Conservation (phyloP, 768 basidiomycete species). For the Leucocoprinus birnbaumii region DNA sequence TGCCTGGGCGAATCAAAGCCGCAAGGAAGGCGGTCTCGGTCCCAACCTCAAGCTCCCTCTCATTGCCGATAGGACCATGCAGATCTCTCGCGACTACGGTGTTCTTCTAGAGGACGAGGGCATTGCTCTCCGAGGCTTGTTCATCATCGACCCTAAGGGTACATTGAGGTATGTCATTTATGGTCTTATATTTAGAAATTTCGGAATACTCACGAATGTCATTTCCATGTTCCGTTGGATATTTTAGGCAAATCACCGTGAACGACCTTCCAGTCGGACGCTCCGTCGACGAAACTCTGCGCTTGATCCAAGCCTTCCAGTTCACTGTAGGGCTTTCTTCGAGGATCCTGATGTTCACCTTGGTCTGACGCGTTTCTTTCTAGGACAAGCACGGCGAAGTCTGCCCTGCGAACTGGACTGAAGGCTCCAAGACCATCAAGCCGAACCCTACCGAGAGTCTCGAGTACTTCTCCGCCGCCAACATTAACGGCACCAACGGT, state of each 20-base stretch:
- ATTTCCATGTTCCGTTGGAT: not conserved
- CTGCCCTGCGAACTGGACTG: slow-evolving; percentile 89
- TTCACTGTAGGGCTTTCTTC: slow-evolving; percentile 53
- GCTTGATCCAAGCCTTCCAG: slow-evolving; percentile 92
- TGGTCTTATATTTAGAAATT: slow-evolving; percentile 2
- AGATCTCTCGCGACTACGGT: slow-evolving; percentile 81
- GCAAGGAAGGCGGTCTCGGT: slow-evolving; percentile 87
- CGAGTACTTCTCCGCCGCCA: slow-evolving; percentile 62
- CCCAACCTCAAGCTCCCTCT: slow-evolving; percentile 85
- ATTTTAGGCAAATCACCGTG: slow-evolving; percentile 71
- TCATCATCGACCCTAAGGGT: slow-evolving; percentile 86
- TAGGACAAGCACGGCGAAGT: slow-evolving; percentile 90
- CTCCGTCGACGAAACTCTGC: slow-evolving; percentile 89
- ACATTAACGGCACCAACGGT: slow-evolving; percentile 32
- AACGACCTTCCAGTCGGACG: slow-evolving; percentile 96
- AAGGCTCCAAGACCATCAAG: slow-evolving; percentile 81
- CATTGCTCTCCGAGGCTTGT: slow-evolving; percentile 82
- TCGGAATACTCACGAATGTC: not conserved
- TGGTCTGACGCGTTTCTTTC: not conserved
- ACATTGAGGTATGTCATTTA: slow-evolving; percentile 46
- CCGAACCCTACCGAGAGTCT: slow-evolving; percentile 68
- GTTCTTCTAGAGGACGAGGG: slow-evolving; percentile 88
- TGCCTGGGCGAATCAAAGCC: slow-evolving; percentile 80
- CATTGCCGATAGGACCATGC: slow-evolving; percentile 76
- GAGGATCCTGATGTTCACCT: not conserved